Conservation (phyloP, 176 grass and related monocot genomes). For the Phyllostachys edulis region DNA sequence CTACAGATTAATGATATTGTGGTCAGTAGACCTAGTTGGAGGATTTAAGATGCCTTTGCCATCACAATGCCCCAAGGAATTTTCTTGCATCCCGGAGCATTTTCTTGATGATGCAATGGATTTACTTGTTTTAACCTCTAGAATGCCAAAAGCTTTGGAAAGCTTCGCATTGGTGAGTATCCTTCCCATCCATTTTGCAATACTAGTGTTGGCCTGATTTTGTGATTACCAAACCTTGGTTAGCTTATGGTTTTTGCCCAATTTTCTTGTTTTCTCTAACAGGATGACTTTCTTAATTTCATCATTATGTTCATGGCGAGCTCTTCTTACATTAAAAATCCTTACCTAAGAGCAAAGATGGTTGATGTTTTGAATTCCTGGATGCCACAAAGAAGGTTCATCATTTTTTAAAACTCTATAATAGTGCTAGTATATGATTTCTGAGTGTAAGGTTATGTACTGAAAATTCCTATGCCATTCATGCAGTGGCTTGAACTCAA, state of each 20-base stretch:
- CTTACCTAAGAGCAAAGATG: slow-evolving; percentile 97
- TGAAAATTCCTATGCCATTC: slow-evolving; percentile 28
- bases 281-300: slow-evolving; percentile 98
- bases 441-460: background rate
- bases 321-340: slow-evolving; percentile 90
- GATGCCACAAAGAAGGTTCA: slow-evolving; percentile 85
- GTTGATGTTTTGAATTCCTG: slow-evolving; percentile 98
- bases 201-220: slow-evolving; percentile 1
- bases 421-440: slow-evolving; percentile 9
- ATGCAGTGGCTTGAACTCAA: slow-evolving; percentile 65
- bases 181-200: slow-evolving; percentile 4
- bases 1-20: slow-evolving; percentile 93
- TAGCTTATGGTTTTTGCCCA: background rate
- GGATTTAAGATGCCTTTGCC: slow-evolving; percentile 98
- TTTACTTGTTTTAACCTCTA: slow-evolving; percentile 92
- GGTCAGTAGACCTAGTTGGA: slow-evolving; percentile 82
- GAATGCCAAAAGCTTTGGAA: slow-evolving; percentile 89
- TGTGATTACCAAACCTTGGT: slow-evolving; percentile 3
- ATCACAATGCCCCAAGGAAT: slow-evolving; percentile 83
- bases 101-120: slow-evolving; percentile 99
- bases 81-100: slow-evolving; percentile 92
- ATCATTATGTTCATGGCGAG: slow-evolving; percentile 99
- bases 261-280: slow-evolving; percentile 19
- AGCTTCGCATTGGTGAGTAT: slow-evolving; percentile 63
- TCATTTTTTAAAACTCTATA: slow-evolving; percentile 16